These are phyloP conservation scores for Coffea canephora DNA, from an alignment of 257 asterid genomes.

Conservation along the genomic window DNA sequence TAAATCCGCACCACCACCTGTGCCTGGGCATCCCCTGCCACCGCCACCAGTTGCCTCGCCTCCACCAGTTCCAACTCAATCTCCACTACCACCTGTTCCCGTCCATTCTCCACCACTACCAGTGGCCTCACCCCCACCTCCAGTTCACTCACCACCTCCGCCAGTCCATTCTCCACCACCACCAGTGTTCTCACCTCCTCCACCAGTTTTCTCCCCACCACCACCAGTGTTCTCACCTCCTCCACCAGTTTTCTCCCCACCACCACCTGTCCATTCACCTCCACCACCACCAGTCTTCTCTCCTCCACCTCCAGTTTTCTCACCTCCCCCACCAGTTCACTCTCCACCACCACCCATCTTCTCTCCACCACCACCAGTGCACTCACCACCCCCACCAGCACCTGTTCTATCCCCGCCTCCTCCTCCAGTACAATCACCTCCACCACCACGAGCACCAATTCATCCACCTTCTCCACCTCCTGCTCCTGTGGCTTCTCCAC, in stretches of 20 bases:
- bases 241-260: slow-evolving; percentile 17
- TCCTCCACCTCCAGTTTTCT: slow-evolving; percentile 18
- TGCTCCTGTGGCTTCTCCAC: slow-evolving; percentile 33
- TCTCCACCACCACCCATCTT: neutral
- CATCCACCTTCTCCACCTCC: slow-evolving; percentile 24
- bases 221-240: slow-evolving; percentile 14
- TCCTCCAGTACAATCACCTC: neutral
- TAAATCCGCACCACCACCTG: slow-evolving; percentile 8
- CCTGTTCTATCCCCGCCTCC: slow-evolving; percentile 13
- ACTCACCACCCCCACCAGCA: slow-evolving; percentile 15
- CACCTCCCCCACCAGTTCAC: slow-evolving; percentile 3
- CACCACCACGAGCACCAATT: slow-evolving; percentile 11
- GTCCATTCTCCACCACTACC: slow-evolving; percentile 19
- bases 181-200: neutral
- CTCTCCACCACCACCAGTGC: slow-evolving; percentile 10
- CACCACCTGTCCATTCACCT: slow-evolving; percentile 16
- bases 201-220: neutral
- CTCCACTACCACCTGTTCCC: slow-evolving; percentile 25
- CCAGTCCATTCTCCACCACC: slow-evolving; percentile 3
- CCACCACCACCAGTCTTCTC: slow-evolving; percentile 19
- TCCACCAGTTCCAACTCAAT: slow-evolving; percentile 9
- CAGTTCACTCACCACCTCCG: neutral
- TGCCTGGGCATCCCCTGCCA: neutral
- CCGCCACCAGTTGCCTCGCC: slow-evolving; percentile 2
- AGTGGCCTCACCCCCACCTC: slow-evolving; percentile 13